Evolutionary conservation across 495 filamentous ascomycete genomes (phyloP).

Genomic region (Tuber microsphaerosporum): DNA sequence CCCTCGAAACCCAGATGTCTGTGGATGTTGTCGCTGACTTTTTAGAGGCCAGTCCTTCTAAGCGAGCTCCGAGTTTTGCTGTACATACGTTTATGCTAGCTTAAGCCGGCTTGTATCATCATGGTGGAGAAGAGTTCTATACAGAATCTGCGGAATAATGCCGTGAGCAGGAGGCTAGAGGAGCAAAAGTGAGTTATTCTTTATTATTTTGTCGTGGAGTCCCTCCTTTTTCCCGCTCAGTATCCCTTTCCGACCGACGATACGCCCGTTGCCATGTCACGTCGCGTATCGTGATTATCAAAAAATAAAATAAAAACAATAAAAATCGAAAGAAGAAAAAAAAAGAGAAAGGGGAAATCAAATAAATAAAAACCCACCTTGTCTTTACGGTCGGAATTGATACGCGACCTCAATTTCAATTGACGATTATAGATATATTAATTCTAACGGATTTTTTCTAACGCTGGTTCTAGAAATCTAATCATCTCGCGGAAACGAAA

Average conservation of each 20-base stretch:
- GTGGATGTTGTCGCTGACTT: conserved; percentile 35
- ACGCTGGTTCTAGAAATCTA: conserved; percentile 20
- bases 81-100: conserved; percentile 36
- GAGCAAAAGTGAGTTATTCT: conserved; percentile 31
- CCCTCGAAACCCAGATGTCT: conserved; percentile 32
- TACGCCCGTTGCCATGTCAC: conserved; percentile 31
- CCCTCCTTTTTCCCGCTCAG: conserved; percentile 19
- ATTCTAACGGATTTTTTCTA: background rate
- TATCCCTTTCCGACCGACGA: conserved; percentile 24
- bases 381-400: background rate
- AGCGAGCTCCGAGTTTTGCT: conserved; percentile 30
- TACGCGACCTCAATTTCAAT: background rate
- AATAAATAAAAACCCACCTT: background rate
- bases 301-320: conserved; percentile 34
- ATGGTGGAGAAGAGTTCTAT: conserved; percentile 39
- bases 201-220: conserved; percentile 22
- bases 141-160: conserved; percentile 33
- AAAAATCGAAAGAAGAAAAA: background rate
- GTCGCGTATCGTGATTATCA: conserved; percentile 34
- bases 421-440: background rate
- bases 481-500: conserved; percentile 41
- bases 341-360: background rate
- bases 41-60: conserved; percentile 24
- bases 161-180: conserved; percentile 30
- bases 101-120: conserved; percentile 33